Evolutionary conservation across 768 basidiomycete genomes (phyloP), one percentile per base, ranked within the genome.

Genomic region (Lactarius trivialis): DNA sequence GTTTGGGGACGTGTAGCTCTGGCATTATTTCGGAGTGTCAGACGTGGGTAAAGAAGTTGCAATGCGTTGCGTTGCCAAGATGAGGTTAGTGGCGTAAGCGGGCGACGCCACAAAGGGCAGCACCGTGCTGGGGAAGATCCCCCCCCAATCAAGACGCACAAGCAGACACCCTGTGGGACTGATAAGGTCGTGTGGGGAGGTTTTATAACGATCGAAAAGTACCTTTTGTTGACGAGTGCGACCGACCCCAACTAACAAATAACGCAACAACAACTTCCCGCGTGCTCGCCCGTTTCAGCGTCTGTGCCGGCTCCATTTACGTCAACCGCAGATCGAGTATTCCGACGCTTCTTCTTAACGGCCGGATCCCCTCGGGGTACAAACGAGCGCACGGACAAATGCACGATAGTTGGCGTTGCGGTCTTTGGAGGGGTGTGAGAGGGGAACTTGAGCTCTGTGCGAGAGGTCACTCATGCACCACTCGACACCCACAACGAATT

Each of bases 351-450:
- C 74, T 82, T 83, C 41, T 79, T 70, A 3, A 76, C 70, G 15
- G 79, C 78, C 43, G 78, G 81, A 28, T 85, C 80, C 15, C 77
- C 72, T 2, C 80, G 75, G 4, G 79, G 79, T 1, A 79, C 79
- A 60, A 78, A 80, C 0, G 86, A 80, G 14, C 89, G 80, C 57
- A 91, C 81, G 33, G 87, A 88, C 39, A 91, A 77, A 69, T 91
- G 89, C 34, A 91, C 84, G 39, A 91, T 89, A 0, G 88, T 90
- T 1, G 84, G 77, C 1, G 71, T 52, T 0, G 66, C 59, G 1
- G 72, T 55, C 32, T 76, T 41, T 66, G 78, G 56, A n/a, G 70
- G 70, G 37, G 64, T 61, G 53, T 72, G 63, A 24, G 70, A 69
- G 11, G 74, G 70, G 58, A 76, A 72, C 12, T 65, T 67, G 32